Evolutionary conservation across 805 yeast species (phyloP).

Genomic region (Hagleromyces aurorensis): DNA sequence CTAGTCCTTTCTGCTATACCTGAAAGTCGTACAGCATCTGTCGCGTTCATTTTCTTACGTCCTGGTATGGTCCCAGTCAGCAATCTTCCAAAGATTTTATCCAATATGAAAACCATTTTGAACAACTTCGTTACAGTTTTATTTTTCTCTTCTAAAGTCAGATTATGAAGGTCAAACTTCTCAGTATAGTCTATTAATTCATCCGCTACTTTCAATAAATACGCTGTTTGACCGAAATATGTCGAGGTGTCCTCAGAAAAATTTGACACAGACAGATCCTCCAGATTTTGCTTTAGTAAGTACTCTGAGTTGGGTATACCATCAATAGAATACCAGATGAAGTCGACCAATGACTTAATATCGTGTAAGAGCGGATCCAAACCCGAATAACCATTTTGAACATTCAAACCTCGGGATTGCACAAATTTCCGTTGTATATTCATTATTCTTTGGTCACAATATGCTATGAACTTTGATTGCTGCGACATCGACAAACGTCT

Average conservation of each 20-base stretch:
- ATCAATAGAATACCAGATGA: constrained; percentile 57
- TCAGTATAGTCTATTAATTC: constrained; percentile 56
- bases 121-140: constrained; percentile 33
- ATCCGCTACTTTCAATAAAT: constrained; percentile 54
- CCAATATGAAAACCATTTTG: constrained; percentile 34
- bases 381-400: constrained; percentile 25
- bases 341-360: constrained; percentile 40
- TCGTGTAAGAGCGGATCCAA: constrained; percentile 37
- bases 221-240: constrained; percentile 53
- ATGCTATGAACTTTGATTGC: constrained; percentile 46
- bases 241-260: constrained; percentile 16
- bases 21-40: constrained; percentile 44
- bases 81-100: constrained; percentile 34
- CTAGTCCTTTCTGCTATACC: constrained; percentile 49
- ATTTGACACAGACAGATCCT: constrained; percentile 5
- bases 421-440: constrained; percentile 47
- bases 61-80: constrained; percentile 33
- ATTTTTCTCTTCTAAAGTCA: constrained; percentile 15
- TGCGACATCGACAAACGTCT: constrained; percentile 39
- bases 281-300: constrained; percentile 11
- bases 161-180: constrained; percentile 31
- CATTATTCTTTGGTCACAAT: constrained; percentile 47
- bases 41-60: constrained; percentile 33
- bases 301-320: constrained; percentile 26
- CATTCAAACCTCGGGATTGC: constrained; percentile 35